Evolutionary conservation across 345 rosid species (phyloP), one percentile per base, ranked within the genome.

Genomic region (Punica granatum): DNA sequence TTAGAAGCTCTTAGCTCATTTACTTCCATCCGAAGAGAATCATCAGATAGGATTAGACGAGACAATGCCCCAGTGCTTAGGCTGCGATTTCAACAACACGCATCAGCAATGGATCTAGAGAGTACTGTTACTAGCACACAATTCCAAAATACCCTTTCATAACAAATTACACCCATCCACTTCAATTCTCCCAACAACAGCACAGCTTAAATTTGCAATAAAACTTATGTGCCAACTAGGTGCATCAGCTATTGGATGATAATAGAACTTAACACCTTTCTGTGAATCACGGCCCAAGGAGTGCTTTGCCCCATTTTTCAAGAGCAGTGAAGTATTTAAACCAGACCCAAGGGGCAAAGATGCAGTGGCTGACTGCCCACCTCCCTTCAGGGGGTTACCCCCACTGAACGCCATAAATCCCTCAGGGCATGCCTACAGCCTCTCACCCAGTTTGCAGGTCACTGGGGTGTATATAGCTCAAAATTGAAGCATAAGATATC

Each of bases 41-140:
- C 98, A 76, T 91, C 85, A 1, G 93, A 89, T 26, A 91, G 84
- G 74, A 94, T 82, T 84, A 91, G 77, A 60, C 96, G 86, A 35
- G 98, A 91, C 44, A 94, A 70, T n/a, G 87, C 96, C 73, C 99
- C 99, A 37, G 98, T 88, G 75, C 95, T 89, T 82, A 91, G 80
- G 77, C 99, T 91, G 85, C 69, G 80, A 76, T 13, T 36, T 62
- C 70, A 63, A 25, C 8, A 58, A n/a, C 15, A 36, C 49, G 56
- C 62, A 7, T 4, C 42, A 44, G 35, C 32, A 18, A 39, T 49
- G 26, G 59, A 49, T 21, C 2, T 6, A 21, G 21, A 49, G 23
- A n/a, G 35, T 36, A 63, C 37, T 37, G 14, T 34, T 35, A 28
- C 14, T 33, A 67, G 28, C 3, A 67, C 7, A 14, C 18, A 14